Evolutionary conservation across 1,284 basidiomycete genomes (phyloP), one percentile per base, ranked within the genome.

Genomic region (Cystobasidium slooffiae): DNA sequence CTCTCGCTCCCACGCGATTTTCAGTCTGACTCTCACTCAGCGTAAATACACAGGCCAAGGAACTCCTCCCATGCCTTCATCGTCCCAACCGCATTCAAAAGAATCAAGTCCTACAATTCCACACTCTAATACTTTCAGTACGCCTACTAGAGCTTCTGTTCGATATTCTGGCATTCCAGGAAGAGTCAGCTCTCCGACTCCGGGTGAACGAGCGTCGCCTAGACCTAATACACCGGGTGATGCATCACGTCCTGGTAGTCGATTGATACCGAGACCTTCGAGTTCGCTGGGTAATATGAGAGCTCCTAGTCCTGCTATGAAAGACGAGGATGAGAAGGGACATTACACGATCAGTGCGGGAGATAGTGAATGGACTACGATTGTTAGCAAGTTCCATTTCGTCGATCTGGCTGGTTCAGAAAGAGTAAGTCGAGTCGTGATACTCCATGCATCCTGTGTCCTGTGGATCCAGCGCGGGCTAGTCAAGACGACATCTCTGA

Each of bases 391-490:
- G 82, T 97, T 98, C 84, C 96, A 99, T 84, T 97, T 98, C 81
- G 97, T 99, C 63, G 96, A 99, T 84, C 84, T 99, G 77, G 96
- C 96, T 37, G 96, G 96, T 65, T 96, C 93, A 44, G 96, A 99
- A 85, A 86, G 97, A 79, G 91, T 93, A 81, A 81, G 61, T 49
- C 6, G 47, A 88, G 12, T 6, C 31, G 1, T 5, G 31, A 31
- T 31, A 31, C 31, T 16, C 0, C 20, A 12, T 59, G 3, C 8
- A 31, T 24, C n/a, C 22, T 43, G 62, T 31, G 67, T 24, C n/a
- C 22, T 43, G 62, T 31, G 67, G 58, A 76, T 16, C 14, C 12
- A 53, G 16, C 46, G 43, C 16, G 16, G 39, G 39, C 18, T 56
- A 20, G 16, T 43, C 59, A 10, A 59, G 44, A 37, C 39, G 58